Evolutionary conservation across 2,329 filamentous ascomycete genomes (phyloP), one percentile per base, ranked within the genome.

Genomic region (Celoporthe dispersa): DNA sequence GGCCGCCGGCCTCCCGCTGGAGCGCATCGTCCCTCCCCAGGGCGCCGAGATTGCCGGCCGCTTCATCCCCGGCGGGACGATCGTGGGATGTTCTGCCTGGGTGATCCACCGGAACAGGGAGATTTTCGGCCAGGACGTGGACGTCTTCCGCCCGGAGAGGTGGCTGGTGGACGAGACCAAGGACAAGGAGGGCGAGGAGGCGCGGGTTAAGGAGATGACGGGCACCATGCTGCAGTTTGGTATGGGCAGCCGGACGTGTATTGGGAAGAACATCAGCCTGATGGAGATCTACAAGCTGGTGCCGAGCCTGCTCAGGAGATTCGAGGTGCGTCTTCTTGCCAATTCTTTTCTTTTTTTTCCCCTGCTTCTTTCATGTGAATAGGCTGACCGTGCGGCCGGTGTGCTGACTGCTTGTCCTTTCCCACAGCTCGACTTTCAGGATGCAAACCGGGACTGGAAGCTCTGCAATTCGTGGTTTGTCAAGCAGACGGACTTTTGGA

Each of bases 1-100:
- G 0, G 91, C 92, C 0, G 86, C 91, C 0, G 92, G 92, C 0
- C 81, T 94, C 6, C 89, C 90, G 0, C 83, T 95, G 59, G 92
- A 95, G 79, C 87, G 93, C 71, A 83, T 94, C 61, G 83, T 88
- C 90, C 5, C 92, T 94, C 81, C 88, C 92, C 16, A 86, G 28
- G 91, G 91, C 12, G 83, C 85, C 33, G 86, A 90, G 59, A 90
- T 94, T 66, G 85, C 86, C 0, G 91, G 90, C 1, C 78, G 84
- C 22, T 86, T 85, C 68, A 83, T 94, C 37, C 86, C 86, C 4
- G 91, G 89, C 1, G 92, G 91, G 8, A 93, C 91, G 0, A 90
- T 92, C 70, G 91, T 94, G 0, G 92, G 92, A 8, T 92, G 89
- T 77, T 93, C 88, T 66, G 88, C 92, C 0, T 94, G 91, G 91